Evolutionary conservation across 177 flowering plant species (phyloP).

Genomic region (Tripterygium wilfordii): DNA sequence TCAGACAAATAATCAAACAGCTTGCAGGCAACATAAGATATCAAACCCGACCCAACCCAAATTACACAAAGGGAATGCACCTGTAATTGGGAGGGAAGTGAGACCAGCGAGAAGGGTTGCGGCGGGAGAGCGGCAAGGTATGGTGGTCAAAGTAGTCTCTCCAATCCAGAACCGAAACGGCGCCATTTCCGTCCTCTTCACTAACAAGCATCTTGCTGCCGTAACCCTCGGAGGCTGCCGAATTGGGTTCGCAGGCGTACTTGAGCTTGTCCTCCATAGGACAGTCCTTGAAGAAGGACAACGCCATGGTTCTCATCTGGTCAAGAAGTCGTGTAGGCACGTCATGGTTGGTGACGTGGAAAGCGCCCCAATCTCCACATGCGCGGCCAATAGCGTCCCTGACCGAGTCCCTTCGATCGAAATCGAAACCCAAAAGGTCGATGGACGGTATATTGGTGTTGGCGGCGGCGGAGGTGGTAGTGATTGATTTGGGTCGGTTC

Average conservation of each 20-base stretch:
- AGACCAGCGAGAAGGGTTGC: slow-evolving; percentile 79
- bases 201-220: slow-evolving; percentile 78
- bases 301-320: slow-evolving; percentile 33
- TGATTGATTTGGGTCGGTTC: slow-evolving; percentile 29
- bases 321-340: slow-evolving; percentile 41
- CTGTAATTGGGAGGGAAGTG: slow-evolving; percentile 50
- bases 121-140: slow-evolving; percentile 69
- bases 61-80: too few species aligned
- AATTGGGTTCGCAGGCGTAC: slow-evolving; percentile 53
- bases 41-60: too few species aligned
- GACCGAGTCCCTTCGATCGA: slow-evolving; percentile 17
- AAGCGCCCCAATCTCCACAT: slow-evolving; percentile 88
- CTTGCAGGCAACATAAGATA: background rate
- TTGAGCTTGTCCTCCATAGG: slow-evolving; percentile 41
- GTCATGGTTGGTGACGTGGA: slow-evolving; percentile 76
- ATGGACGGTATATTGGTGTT: slow-evolving; percentile 35
- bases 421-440: slow-evolving; percentile 37
- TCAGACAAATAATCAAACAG: background rate
- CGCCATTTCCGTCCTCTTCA: slow-evolving; percentile 16
- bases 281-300: slow-evolving; percentile 47
- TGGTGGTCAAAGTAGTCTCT: slow-evolving; percentile 95
- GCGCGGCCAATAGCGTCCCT: slow-evolving; percentile 27
- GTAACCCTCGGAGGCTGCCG: slow-evolving; percentile 78
- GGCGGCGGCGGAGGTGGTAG: background rate
- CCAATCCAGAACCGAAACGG: slow-evolving; percentile 68